Percentiles rank a stretch among this genome's conserved stretches.
Conservation (phyloP, 148 eudicot species). For the Heliamphora exappendiculata region DNA sequence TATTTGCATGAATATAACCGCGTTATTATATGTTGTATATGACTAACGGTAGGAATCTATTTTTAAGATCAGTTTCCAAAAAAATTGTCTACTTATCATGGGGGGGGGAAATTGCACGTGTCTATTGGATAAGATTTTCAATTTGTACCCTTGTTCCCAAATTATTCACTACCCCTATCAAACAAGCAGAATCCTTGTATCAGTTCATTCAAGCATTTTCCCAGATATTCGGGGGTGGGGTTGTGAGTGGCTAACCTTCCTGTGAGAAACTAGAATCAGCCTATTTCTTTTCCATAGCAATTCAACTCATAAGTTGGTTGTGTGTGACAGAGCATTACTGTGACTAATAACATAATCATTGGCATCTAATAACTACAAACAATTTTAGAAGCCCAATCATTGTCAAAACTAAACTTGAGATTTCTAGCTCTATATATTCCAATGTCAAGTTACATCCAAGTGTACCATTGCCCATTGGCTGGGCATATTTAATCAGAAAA, state of each 20-base stretch:
- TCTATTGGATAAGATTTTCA: not conserved
- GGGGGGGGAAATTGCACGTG: not conserved
- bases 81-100: not conserved
- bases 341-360: not conserved
- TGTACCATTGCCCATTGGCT: not conserved
- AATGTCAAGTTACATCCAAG: not conserved
- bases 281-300: not conserved
- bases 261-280: not conserved
- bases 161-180: not conserved
- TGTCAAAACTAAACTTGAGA: not conserved
- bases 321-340: not conserved
- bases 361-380: not conserved
- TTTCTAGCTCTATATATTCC: not conserved
- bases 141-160: not conserved
- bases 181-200: not conserved
- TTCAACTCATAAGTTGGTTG: not conserved
- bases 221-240: not conserved
- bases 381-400: not conserved
- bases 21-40: not conserved
- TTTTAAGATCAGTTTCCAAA: not conserved
- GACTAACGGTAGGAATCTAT: too few species aligned
- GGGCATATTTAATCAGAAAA: not conserved
- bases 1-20: not conserved
- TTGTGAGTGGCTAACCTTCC: not conserved
- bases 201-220: not conserved